Percentiles rank a stretch among this genome's conserved stretches.
Conservation (phyloP, 2,329 filamentous ascomycete species). For the Orbilia blumenaviensis region DNA sequence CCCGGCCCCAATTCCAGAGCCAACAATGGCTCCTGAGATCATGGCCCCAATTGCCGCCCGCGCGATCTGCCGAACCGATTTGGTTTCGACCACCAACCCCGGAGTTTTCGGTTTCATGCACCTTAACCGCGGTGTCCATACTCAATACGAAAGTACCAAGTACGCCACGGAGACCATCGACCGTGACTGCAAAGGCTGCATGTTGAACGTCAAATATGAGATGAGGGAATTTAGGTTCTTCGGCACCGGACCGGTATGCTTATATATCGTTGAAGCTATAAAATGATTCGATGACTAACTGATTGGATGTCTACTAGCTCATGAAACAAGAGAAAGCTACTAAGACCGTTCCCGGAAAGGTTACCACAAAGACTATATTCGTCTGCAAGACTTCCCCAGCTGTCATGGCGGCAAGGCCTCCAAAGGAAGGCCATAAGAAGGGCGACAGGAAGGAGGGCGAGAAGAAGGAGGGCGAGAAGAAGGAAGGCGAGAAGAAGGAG, state of each 20-base stretch:
- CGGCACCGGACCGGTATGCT: slow-evolving; percentile 21
- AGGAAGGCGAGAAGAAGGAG: background rate
- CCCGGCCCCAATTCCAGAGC: slow-evolving; percentile 2
- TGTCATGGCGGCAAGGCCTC: background rate
- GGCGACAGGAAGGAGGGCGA: background rate
- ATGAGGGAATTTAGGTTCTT: background rate
- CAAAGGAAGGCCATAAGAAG: background rate
- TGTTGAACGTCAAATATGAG: background rate
- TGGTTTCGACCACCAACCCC: background rate
- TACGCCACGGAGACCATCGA: background rate
- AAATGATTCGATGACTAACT: background rate
- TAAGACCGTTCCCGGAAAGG: background rate
- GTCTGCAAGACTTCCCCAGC: slow-evolving; percentile 11
- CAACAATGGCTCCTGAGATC: background rate
- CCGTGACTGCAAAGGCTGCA: slow-evolving; percentile 19
- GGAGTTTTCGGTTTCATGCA: background rate
- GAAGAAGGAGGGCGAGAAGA: background rate
- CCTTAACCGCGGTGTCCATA: background rate
- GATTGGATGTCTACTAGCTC: background rate
- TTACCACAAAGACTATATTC: slow-evolving; percentile 9
- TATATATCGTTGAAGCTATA: background rate
- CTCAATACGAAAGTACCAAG: no score
- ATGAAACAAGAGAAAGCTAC: background rate
- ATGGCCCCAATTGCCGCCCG: background rate
- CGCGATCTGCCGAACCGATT: slow-evolving; percentile 7